Conservation (phyloP, 2,329 filamentous ascomycete species). For the Epichloe amarillans region DNA sequence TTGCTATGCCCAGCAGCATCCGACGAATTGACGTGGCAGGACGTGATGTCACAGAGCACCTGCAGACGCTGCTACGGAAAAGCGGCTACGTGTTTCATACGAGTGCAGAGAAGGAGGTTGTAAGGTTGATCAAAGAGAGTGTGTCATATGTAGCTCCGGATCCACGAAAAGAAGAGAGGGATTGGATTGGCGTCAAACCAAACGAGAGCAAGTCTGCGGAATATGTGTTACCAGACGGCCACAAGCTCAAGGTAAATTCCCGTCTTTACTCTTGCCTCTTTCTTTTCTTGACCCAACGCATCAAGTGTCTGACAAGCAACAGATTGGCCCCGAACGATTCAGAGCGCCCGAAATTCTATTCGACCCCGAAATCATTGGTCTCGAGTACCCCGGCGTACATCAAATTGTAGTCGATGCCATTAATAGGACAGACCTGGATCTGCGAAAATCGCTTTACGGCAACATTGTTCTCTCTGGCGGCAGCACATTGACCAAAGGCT, state of each 20-base stretch:
- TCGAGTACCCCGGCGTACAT: constrained; percentile 93
- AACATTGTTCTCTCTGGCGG: constrained; percentile 97
- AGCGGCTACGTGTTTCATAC: constrained; percentile 92
- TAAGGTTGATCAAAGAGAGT: constrained; percentile 91
- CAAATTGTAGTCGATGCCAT: constrained; percentile 97
- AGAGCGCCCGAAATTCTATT: constrained; percentile 94
- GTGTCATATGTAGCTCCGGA: constrained; percentile 84
- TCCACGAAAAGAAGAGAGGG: constrained; percentile 89
- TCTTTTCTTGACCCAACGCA: background rate
- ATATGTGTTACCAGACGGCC: constrained; percentile 82
- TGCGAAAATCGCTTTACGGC: constrained; percentile 84
- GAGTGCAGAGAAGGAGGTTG: constrained; percentile 98
- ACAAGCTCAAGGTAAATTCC: constrained; percentile 65
- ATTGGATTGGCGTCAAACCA: constrained; percentile 72
- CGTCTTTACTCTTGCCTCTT: background rate
- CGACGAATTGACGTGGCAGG: constrained; percentile 92
- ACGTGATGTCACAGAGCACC: constrained; percentile 86
- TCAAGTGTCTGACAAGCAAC: constrained; percentile 9
- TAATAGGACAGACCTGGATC: constrained; percentile 85
- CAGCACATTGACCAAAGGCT: constrained; percentile 91
- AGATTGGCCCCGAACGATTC: constrained; percentile 90
- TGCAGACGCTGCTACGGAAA: constrained; percentile 84
- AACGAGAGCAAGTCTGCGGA: constrained; percentile 70
- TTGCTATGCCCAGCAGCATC: constrained; percentile 92
- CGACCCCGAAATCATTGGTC: constrained; percentile 89